Percentiles rank a stretch among this genome's conserved stretches.
These are phyloP conservation scores for Salix viminalis DNA, from an alignment of 345 rosid genomes.

Conservation along the genomic window DNA sequence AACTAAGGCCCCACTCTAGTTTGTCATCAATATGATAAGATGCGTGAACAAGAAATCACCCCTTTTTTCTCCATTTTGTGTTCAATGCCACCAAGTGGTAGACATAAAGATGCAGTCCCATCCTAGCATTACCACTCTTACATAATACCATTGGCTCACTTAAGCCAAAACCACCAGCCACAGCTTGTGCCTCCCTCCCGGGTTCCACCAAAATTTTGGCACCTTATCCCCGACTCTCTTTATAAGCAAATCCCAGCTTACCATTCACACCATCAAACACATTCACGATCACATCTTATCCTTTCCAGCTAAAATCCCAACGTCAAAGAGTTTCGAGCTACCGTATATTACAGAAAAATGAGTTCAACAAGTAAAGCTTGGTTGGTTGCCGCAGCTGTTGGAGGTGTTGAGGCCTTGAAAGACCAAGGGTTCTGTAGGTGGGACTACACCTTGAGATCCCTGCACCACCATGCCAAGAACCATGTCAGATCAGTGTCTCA, in stretches of 20 bases:
- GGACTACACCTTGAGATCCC: conserved; percentile 23
- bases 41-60: neutral
- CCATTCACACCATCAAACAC: neutral
- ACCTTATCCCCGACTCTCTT: no score
- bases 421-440: conserved; percentile 40
- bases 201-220: neutral
- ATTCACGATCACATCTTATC: no score
- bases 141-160: neutral
- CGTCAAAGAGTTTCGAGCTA: neutral
- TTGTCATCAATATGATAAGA: neutral
- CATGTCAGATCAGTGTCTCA: conserved; percentile 26
- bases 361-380: conserved; percentile 35
- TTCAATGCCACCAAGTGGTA: neutral
- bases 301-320: neutral
- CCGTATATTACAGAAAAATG: conserved; percentile 10
- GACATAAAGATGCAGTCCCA: neutral
- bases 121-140: neutral
- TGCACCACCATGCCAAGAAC: conserved; percentile 18
- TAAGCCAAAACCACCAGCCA: neutral
- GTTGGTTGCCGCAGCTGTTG: conserved; percentile 29
- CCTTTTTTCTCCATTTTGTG: neutral
- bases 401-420: conserved; percentile 37
- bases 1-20: neutral
- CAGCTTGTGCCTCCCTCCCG: neutral
- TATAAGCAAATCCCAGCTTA: neutral